Percentiles rank a stretch among this genome's conserved stretches.
These are phyloP conservation scores for maize (Zea mays) DNA, from an alignment of 176 grass and related monocot genomes.

Conservation along the genomic window DNA sequence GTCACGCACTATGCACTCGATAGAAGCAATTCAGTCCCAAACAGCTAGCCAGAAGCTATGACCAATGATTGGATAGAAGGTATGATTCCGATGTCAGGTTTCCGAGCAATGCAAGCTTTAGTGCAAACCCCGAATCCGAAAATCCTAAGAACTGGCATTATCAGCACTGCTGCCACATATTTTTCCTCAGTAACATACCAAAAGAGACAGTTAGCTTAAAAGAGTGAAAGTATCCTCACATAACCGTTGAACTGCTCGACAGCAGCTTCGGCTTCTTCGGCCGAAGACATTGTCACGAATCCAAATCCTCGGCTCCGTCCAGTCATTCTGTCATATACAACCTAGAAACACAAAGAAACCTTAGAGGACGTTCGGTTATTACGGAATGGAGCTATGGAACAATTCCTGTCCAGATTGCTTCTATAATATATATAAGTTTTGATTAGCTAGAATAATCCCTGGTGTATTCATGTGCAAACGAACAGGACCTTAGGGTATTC, in stretches of 20 bases:
- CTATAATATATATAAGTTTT: too few relatives aligned
- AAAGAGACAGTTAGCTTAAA: constrained; percentile 2
- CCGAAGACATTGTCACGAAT: constrained; percentile 86
- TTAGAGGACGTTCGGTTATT: too few relatives aligned
- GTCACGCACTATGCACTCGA: not conserved
- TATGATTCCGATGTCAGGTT: not conserved
- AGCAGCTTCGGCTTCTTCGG: constrained; percentile 62
- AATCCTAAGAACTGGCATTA: not conserved
- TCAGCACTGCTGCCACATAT: not conserved
- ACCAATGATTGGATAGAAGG: not conserved
- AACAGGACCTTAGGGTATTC: not conserved
- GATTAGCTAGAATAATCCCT: too few relatives aligned
- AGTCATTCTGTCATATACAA: constrained; percentile 88
- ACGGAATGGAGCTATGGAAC: too few relatives aligned
- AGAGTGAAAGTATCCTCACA: constrained; percentile 50
- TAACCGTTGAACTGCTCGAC: constrained; percentile 79
- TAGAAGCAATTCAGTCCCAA: constrained; percentile 18
- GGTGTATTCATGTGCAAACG: too few relatives aligned
- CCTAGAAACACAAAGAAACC: constrained; percentile 44
- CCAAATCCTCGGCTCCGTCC: constrained; percentile 96
- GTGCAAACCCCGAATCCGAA: not conserved
- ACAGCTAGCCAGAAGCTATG: not conserved
- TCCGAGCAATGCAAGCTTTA: not conserved
- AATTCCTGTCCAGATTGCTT: too few relatives aligned
- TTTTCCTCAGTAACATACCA: constrained; percentile 4